Percentiles rank a stretch among this genome's conserved stretches.
Evolutionary conservation across 2,329 filamentous ascomycete species (phyloP).

Genomic region (Colletotrichum plurivorum): DNA sequence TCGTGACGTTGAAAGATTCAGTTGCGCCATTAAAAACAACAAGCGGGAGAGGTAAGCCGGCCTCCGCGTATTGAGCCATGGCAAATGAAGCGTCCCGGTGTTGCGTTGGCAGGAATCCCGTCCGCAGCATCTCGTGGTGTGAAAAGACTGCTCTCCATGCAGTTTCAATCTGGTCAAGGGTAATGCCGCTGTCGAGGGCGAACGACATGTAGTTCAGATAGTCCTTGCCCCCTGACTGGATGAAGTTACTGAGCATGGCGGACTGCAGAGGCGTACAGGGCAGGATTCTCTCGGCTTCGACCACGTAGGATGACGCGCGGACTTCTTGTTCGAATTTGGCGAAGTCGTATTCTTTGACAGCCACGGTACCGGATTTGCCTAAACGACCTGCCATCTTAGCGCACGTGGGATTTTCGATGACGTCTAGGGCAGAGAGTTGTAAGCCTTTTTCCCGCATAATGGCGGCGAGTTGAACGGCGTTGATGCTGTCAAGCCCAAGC

Average conservation of each 20-base stretch:
- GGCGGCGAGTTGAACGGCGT: constrained; percentile 82
- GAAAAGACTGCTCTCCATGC: constrained; percentile 73
- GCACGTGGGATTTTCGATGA: constrained; percentile 75
- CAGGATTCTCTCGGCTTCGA: constrained; percentile 69
- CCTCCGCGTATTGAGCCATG: constrained; percentile 75
- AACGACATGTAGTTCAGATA: constrained; percentile 84
- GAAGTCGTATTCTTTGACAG: constrained; percentile 54
- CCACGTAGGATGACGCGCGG: constrained; percentile 48
- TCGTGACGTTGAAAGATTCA: constrained; percentile 47
- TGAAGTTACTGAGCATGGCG: constrained; percentile 83
- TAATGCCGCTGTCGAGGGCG: constrained; percentile 57
- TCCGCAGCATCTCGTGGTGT: constrained; percentile 80
- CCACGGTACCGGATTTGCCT: background rate
- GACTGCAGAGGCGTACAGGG: constrained; percentile 87
- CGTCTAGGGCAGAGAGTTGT: constrained; percentile 76
- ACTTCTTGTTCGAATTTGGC: constrained; percentile 54
- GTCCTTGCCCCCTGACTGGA: constrained; percentile 74
- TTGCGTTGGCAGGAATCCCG: constrained; percentile 77
- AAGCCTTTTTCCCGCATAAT: constrained; percentile 73
- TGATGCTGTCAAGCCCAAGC: constrained; percentile 93
- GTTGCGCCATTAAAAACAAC: constrained; percentile 28
- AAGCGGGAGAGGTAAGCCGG: constrained; percentile 40
- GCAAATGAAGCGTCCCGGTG: constrained; percentile 75
- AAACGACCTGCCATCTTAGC: constrained; percentile 52
- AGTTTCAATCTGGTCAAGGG: constrained; percentile 56